Conservation (phyloP, 495 filamentous ascomycete species). For the Penicillium soppii region DNA sequence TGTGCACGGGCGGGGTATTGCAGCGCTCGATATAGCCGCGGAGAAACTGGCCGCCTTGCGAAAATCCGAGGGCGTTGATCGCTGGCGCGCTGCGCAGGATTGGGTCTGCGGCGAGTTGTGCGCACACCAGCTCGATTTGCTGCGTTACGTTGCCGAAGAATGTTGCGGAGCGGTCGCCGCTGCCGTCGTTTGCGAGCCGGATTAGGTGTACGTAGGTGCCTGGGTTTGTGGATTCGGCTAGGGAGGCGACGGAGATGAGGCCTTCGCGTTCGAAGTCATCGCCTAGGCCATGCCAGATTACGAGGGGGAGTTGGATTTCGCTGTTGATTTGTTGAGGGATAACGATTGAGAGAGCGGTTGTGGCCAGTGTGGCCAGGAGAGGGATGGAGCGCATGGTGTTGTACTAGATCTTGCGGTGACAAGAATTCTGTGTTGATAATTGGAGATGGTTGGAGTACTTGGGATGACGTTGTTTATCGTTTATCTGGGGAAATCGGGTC, state of each 20-base stretch:
- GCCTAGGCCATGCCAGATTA: conserved; percentile 91
- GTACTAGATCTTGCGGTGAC: background rate
- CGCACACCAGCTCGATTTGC: conserved; percentile 78
- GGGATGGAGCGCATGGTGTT: conserved; percentile 11
- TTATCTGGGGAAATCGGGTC: background rate
- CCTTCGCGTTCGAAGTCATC: conserved; percentile 73
- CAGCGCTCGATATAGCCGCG: conserved; percentile 91
- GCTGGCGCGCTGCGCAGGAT: conserved; percentile 77
- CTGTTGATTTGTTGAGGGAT: conserved; percentile 11
- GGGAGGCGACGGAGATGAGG: conserved; percentile 59
- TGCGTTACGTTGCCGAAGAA: conserved; percentile 89
- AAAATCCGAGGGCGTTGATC: conserved; percentile 91
- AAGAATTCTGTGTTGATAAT: background rate
- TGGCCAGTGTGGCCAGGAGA: conserved; percentile 15
- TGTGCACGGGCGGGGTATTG: conserved; percentile 75
- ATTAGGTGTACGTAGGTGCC: conserved; percentile 83
- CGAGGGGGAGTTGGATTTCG: conserved; percentile 67
- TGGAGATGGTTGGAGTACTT: background rate
- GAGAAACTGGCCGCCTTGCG: conserved; percentile 93
- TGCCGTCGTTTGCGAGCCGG: conserved; percentile 64
- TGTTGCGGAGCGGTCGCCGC: conserved; percentile 71
- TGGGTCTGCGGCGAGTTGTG: conserved; percentile 70
- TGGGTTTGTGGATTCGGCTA: conserved; percentile 72
- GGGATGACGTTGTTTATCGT: conserved; percentile 1
- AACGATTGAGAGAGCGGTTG: conserved; percentile 15